Evolutionary conservation across 441 rosid genomes (phyloP).

Genomic region (Cnidoscolus chayamansa): DNA sequence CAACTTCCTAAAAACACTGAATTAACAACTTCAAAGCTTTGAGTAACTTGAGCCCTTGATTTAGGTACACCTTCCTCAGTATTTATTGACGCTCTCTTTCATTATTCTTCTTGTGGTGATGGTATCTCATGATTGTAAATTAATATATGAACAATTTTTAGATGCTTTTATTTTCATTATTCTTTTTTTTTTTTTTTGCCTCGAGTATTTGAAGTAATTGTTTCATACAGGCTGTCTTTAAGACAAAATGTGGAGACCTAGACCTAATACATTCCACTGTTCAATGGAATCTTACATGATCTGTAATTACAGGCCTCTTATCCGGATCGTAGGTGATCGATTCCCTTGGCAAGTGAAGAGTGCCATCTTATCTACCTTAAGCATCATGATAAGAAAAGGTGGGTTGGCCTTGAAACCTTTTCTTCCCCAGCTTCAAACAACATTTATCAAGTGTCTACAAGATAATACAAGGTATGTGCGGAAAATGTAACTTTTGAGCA

Average conservation of each 20-base stretch:
- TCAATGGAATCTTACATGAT: slow-evolving; percentile 7
- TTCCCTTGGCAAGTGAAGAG: slow-evolving; percentile 99
- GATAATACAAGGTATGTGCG: slow-evolving; percentile 77
- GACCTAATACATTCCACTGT: background rate
- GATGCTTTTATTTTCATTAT: background rate
- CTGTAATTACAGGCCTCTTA: slow-evolving; percentile 78
- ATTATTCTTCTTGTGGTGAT: background rate
- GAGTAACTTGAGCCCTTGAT: background rate
- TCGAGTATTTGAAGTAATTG: background rate
- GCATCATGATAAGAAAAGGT: slow-evolving; percentile 81
- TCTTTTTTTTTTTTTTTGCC: no score
- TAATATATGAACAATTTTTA: background rate
- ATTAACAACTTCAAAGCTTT: background rate
- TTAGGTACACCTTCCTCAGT: no score
- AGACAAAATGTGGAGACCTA: background rate
- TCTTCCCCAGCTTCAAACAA: slow-evolving; percentile 99
- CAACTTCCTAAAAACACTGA: background rate
- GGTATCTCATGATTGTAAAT: background rate
- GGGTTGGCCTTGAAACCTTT: slow-evolving; percentile 90
- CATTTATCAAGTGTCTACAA: slow-evolving; percentile 91
- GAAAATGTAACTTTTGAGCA: background rate
- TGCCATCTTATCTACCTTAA: slow-evolving; percentile 87
- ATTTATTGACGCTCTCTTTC: no score
- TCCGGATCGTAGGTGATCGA: slow-evolving; percentile 92
- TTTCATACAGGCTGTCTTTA: no score